Percentiles rank a stretch among this genome's conserved stretches.
Conservation (phyloP, 2,329 filamentous ascomycete species). For the Penicillium sp. region DNA sequence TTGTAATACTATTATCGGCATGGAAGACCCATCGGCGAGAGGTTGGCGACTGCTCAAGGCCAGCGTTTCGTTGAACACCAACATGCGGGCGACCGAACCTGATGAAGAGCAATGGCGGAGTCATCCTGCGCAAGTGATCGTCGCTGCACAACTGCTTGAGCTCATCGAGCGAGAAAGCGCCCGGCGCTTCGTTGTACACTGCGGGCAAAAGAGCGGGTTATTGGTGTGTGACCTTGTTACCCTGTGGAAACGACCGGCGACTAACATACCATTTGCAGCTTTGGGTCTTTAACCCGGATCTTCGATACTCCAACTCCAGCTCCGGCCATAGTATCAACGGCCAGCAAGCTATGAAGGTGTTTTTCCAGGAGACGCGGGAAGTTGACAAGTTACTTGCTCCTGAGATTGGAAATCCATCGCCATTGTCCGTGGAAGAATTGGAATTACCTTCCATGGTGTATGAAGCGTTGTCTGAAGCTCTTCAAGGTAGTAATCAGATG, state of each 20-base stretch:
- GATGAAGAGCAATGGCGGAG: constrained; percentile 33
- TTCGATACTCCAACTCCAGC: constrained; percentile 56
- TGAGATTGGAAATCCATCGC: constrained; percentile 39
- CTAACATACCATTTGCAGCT: constrained; percentile 35
- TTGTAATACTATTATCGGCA: constrained; percentile 36
- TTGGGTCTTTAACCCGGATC: constrained; percentile 63
- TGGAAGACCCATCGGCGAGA: constrained; percentile 43
- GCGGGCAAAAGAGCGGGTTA: constrained; percentile 34
- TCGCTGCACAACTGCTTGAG: constrained; percentile 59
- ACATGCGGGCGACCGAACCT: constrained; percentile 31
- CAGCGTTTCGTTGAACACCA: constrained; percentile 34
- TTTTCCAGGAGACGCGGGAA: constrained; percentile 49
- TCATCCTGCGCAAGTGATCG: constrained; percentile 39
- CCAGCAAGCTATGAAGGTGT: constrained; percentile 58
- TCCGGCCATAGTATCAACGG: constrained; percentile 33
- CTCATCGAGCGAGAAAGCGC: constrained; percentile 58
- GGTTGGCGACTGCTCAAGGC: constrained; percentile 57
- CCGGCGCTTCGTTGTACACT: constrained; percentile 57
- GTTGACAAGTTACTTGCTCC: constrained; percentile 39
- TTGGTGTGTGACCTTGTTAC: constrained; percentile 33
- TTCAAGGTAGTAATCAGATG: constrained; percentile 46
- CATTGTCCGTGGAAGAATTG: constrained; percentile 53
- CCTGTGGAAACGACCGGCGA: background rate
- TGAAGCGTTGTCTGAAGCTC: constrained; percentile 34
- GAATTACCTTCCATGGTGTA: constrained; percentile 42